Evolutionary conservation across 805 yeast species (phyloP), one percentile per base, ranked within the genome.

Genomic region (Schwanniomyces polymorphus): DNA sequence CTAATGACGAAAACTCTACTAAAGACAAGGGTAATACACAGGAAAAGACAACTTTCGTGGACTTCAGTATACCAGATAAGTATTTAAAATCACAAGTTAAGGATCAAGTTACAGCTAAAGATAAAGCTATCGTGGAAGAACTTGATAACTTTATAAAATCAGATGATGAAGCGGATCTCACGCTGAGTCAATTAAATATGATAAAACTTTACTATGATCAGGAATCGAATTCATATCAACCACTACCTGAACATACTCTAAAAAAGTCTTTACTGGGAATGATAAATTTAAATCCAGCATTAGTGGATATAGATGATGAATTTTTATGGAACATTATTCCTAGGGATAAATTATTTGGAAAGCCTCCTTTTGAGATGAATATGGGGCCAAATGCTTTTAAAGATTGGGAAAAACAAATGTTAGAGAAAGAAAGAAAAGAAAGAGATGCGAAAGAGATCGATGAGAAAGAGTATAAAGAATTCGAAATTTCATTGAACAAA

Each of bases 301-400:
- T 72, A 43, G 60, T 64, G 26, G 67, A 64, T 40, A 61, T 73
- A 16, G 68, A 67, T 44, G 75, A 74, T 49, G 72, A 66, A 27
- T 69, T 64, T 45, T 61, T 74, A 33, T 72, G 77, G 76, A 60
- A 68, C 16, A 41, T 68, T 37, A 57, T 68, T 21, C 77, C 77
- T 3, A 60, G 59, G 34, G 68, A 61, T 18, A 61, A 63, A 46
- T 47, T 61, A 27, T 71, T 64, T 53, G 74, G 70, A 7, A 50
- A 54, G 3, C 68, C 70, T 7, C 75, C 76, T 1, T 70, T 63
- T 44, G 74, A 68, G 25, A 49, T 51, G 23, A 42, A 53, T 34
- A 47, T 51, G 18, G 56, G 49, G 6, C 48, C 55, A 12, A 50
- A 60, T 37, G 66, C 68, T 5, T 70, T 72, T 54, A 67, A 65